phyloP scores from a whole-genome alignment of 2,329 filamentous ascomycete species.

The Aspergillus uvarum region DNA sequence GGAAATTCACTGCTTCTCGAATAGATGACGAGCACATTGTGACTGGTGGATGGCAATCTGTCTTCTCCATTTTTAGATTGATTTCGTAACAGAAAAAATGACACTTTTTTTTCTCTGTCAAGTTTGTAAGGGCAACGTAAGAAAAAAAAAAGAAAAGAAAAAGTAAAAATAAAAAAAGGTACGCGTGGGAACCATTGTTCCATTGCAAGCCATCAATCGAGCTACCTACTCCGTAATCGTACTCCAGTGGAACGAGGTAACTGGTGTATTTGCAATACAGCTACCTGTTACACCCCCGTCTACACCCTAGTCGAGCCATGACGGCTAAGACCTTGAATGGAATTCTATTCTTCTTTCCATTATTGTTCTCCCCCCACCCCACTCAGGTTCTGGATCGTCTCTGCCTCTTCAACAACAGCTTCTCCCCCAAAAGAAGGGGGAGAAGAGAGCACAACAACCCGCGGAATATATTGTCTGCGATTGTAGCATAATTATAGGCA shows the following conservation, averaged over 20 bases:
- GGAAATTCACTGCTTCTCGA: background rate
- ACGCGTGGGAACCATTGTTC: background rate
- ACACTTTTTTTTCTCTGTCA: background rate
- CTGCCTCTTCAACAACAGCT: background rate
- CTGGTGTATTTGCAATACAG: background rate
- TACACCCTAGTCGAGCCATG: background rate
- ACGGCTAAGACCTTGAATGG: background rate
- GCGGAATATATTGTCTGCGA: background rate
- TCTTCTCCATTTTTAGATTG: background rate
- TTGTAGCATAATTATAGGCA: background rate
- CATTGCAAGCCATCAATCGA: no score
- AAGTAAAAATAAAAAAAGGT: background rate
- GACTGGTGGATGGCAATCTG: background rate
- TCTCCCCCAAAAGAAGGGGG: background rate
- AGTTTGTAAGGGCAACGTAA: no score
- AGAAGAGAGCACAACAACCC: background rate
- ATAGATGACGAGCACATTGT: background rate
- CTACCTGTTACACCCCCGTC: background rate
- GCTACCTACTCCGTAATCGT: no score
- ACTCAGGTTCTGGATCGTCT: constrained; percentile 7
- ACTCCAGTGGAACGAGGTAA: background rate
- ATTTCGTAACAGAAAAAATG: background rate
- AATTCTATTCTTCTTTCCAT: background rate
- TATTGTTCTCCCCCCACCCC: background rate
- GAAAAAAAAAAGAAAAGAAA: no score